Percentiles rank a stretch among this genome's conserved stretches.
Evolutionary conservation across 2,329 filamentous ascomycete genomes (phyloP).

Genomic region (Pseudodiploospora longispora): DNA sequence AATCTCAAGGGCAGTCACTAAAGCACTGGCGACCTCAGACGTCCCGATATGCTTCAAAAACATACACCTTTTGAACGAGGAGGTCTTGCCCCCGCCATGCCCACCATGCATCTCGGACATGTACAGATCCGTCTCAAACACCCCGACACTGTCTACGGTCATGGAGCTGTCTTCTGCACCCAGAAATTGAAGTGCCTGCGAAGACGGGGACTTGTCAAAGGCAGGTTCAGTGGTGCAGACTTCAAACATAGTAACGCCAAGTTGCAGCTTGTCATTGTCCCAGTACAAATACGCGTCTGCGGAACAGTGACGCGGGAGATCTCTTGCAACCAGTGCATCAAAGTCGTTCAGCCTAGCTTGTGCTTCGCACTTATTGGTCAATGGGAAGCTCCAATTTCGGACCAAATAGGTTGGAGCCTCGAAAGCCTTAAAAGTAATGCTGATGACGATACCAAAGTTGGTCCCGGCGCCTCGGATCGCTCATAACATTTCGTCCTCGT

Average conservation of each 20-base stretch:
- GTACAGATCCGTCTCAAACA: slow-evolving; percentile 56
- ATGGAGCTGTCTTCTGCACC: slow-evolving; percentile 25
- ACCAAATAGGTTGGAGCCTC: slow-evolving; percentile 31
- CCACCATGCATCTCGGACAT: slow-evolving; percentile 52
- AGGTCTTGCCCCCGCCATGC: slow-evolving; percentile 50
- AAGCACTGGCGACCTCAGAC: slow-evolving; percentile 20
- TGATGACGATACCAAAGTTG: slow-evolving; percentile 51
- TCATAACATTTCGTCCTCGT: slow-evolving; percentile 48
- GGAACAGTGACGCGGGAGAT: slow-evolving; percentile 36
- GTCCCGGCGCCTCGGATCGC: slow-evolving; percentile 50
- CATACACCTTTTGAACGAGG: slow-evolving; percentile 56
- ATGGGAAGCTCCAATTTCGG: slow-evolving; percentile 32
- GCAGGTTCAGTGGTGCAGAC: slow-evolving; percentile 16
- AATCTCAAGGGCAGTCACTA: slow-evolving; percentile 37
- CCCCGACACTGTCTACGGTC: slow-evolving; percentile 35
- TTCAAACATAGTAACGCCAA: slow-evolving; percentile 46
- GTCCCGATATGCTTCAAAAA: slow-evolving; percentile 44
- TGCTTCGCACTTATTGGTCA: slow-evolving; percentile 20
- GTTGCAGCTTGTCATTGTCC: slow-evolving; percentile 33
- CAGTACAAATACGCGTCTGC: slow-evolving; percentile 50
- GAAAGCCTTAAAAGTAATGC: slow-evolving; percentile 41
- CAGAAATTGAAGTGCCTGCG: slow-evolving; percentile 15
- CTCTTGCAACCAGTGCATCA: slow-evolving; percentile 27
- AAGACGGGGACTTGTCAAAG: slow-evolving; percentile 7
- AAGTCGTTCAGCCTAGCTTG: slow-evolving; percentile 30